Conservation (phyloP, 176 grass and related monocot species). For the Juncus inflexus region DNA sequence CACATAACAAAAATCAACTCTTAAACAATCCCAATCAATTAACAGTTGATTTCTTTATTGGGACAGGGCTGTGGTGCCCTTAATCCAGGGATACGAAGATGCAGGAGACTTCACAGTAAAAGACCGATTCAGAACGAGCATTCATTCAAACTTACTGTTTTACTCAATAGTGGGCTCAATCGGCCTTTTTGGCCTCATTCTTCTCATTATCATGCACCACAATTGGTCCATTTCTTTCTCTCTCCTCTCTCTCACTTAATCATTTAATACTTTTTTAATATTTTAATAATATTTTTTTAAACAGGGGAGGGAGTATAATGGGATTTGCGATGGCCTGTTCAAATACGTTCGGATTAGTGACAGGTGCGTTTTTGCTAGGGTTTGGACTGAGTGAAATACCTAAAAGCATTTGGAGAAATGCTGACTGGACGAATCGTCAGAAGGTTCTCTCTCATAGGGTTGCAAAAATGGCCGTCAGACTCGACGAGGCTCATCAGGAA, state of each 20-base stretch:
- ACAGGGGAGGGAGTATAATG: conserved; percentile 81
- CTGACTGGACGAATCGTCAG: conserved; percentile 83
- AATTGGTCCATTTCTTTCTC: conserved; percentile 48
- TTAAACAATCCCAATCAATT: too few relatives aligned
- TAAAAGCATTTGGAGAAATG: conserved; percentile 91
- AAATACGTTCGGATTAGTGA: conserved; percentile 98
- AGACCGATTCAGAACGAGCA: conserved; percentile 93
- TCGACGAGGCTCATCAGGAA: conserved; percentile 95
- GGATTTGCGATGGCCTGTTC: conserved; percentile 99
- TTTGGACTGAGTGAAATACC: conserved; percentile 99
- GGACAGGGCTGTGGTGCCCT: conserved; percentile 98
- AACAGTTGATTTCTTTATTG: background rate
- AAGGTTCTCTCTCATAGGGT: conserved; percentile 91
- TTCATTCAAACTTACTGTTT: conserved; percentile 91
- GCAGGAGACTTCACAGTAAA: conserved; percentile 97
- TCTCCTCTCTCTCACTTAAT: conserved; percentile 27
- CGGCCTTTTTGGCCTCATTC: conserved; percentile 86
- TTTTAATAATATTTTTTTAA: conserved; percentile 18
- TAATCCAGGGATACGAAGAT: conserved; percentile 97
- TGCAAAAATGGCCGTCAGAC: conserved; percentile 93
- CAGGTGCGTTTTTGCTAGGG: conserved; percentile 98
- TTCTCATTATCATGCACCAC: conserved; percentile 83
- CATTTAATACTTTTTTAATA: background rate
- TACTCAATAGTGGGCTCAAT: conserved; percentile 94
- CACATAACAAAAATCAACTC: conserved; percentile 7